These are phyloP conservation scores for Crithidia mellificae DNA, from an alignment of 208 protist species.

Conservation along the genomic window DNA sequence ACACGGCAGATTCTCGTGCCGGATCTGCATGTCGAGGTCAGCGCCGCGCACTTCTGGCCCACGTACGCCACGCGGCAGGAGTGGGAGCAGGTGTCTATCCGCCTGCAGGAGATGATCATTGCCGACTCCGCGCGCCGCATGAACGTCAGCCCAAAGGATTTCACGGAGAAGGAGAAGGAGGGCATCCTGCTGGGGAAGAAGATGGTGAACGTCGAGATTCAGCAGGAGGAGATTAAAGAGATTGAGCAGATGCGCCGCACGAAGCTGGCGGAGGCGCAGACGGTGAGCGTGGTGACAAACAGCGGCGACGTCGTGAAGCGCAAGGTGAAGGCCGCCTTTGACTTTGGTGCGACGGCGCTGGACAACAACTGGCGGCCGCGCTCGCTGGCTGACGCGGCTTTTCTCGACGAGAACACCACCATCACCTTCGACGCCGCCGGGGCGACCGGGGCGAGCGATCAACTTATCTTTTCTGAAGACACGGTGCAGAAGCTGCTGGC, in stretches of 20 bases:
- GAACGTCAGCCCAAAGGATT: constrained; percentile 98
- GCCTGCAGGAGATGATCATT: constrained; percentile 99
- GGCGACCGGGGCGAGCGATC: constrained; percentile 72
- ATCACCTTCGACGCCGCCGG: constrained; percentile 64
- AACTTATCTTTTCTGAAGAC: constrained; percentile 83
- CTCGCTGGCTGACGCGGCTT: constrained; percentile 75
- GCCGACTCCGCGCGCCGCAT: constrained; percentile 99
- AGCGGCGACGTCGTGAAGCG: constrained; percentile 75
- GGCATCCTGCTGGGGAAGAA: constrained; percentile 99
- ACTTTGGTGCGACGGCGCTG: constrained; percentile 70
- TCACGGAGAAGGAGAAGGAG: constrained; percentile 99
- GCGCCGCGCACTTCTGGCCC: constrained; percentile 99
- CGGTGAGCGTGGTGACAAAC: constrained; percentile 56
- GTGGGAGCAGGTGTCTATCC: constrained; percentile 98
- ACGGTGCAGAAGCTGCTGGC: constrained; percentile 74
- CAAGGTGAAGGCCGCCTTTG: constrained; percentile 83
- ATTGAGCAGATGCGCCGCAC: constrained; percentile 96
- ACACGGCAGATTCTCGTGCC: constrained; percentile 98
- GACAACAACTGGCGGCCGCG: constrained; percentile 84
- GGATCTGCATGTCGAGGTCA: constrained; percentile 95
- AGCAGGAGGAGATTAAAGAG: constrained; percentile 99
- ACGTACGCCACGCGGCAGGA: constrained; percentile 97
- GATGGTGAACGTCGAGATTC: constrained; percentile 97
- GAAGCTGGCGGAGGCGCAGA: constrained; percentile 69
- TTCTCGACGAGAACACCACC: constrained; percentile 68